These are phyloP conservation scores for Chalciporus sp. DNA, from an alignment of 1,284 basidiomycete genomes.

Conservation along the genomic window DNA sequence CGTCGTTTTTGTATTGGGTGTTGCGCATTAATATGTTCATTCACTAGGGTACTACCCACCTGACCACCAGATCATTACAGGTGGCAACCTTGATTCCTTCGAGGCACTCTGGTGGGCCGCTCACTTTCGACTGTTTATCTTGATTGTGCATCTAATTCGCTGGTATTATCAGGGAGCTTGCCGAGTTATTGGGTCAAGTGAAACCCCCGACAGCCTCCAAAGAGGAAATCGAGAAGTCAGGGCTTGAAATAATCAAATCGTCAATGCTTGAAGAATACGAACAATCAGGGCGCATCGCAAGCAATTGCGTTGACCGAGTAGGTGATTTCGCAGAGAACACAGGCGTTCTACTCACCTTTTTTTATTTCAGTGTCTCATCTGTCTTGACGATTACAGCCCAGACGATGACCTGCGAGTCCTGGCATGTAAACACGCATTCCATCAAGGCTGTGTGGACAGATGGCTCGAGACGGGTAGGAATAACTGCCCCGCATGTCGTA, in stretches of 20 bases:
- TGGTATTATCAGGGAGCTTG: constrained; percentile 58
- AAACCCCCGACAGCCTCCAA: constrained; percentile 79
- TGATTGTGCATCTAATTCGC: constrained; percentile 4
- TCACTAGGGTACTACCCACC: constrained; percentile 80
- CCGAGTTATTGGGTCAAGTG: constrained; percentile 74
- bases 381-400: constrained; percentile 77
- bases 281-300: constrained; percentile 61
- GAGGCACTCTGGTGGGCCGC: constrained; percentile 68
- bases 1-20: not conserved
- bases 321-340: constrained; percentile 28
- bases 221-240: constrained; percentile 82
- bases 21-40: constrained; percentile 9
- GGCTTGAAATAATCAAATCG: constrained; percentile 70
- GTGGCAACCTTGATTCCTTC: constrained; percentile 75
- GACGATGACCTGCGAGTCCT: constrained; percentile 80
- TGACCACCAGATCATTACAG: constrained; percentile 81
- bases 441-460: constrained; percentile 82
- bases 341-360: not conserved
- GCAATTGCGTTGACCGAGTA: constrained; percentile 79
- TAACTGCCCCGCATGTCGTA: constrained; percentile 88
- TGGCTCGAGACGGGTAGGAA: constrained; percentile 87
- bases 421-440: constrained; percentile 83
- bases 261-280: constrained; percentile 55
- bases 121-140: not conserved
- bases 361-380: constrained; percentile 68